Evolutionary conservation across 2,329 filamentous ascomycete genomes (phyloP), one percentile per base, ranked within the genome.

Genomic region (Emericellopsis atlantica): DNA sequence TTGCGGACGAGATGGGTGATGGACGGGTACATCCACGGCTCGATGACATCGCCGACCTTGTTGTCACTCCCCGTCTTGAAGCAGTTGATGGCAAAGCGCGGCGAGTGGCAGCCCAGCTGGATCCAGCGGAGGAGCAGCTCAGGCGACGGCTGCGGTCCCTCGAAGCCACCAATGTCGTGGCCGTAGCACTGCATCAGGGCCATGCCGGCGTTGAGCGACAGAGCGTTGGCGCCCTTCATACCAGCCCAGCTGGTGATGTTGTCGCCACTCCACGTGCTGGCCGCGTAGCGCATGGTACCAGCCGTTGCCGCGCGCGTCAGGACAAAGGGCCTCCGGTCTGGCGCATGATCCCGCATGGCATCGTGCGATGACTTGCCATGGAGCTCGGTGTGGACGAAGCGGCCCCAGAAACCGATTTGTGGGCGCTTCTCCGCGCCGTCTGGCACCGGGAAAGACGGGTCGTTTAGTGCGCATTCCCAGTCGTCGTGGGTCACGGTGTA

Each of bases 21-120:
- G 31, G 79, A 72, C 0, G 79, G 77, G 51, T 85, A 82, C 79
- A 85, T 84, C 79, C 80, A 86, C 0, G 81, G 81, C 59, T 85
- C 81, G 43, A 86, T 86, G 1, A 86, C 80, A 31, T 83, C 81
- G 7, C 81, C 81, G 21, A 83, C 67, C 0, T 66, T 65, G 49
- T 79, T 84, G 56, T 85, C 76, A 1, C 71, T 62, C 0, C 73
- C 69, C 0, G 82, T 86, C 61, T 86, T 86, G 71, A 81, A 85
- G 57, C 81, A 86, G 57, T 86, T 86, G 62, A 85, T 85, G 10
- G 81, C 78, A 49, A 86, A 85, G 0, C 81, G 75, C 0, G 77
- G 71, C 2, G 79, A 81, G 59, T 84, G 74, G 44, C 78, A 73
- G 6, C 81, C 82, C 2, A 83, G 68, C 51, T 86, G 82, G 11